Evolutionary conservation across 306 rosid genomes (phyloP).

Genomic region (Gillenia trifoliata): DNA sequence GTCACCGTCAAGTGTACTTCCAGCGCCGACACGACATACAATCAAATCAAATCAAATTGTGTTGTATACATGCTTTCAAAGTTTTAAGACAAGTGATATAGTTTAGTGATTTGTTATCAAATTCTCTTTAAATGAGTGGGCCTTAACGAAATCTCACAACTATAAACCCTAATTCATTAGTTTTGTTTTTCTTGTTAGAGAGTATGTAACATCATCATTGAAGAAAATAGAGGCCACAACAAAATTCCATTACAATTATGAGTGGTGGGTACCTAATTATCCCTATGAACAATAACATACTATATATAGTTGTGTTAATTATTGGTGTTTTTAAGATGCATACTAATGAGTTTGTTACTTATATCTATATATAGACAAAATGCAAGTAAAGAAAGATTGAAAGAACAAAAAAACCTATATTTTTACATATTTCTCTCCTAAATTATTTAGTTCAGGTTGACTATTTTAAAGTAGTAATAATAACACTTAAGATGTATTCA

Average conservation of each 20-base stretch:
- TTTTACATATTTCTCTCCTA: too few relatives aligned
- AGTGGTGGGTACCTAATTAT: background rate
- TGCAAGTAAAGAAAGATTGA: too few relatives aligned
- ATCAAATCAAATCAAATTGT: background rate
- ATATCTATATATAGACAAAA: too few relatives aligned
- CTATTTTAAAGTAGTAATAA: too few relatives aligned
- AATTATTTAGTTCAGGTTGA: too few relatives aligned
- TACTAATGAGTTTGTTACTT: background rate
- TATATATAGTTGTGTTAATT: background rate
- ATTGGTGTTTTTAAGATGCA: background rate
- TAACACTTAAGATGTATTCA: too few relatives aligned
- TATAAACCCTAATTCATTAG: background rate
- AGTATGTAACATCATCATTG: background rate
- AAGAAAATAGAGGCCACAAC: background rate
- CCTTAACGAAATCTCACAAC: background rate
- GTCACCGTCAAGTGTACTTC: background rate
- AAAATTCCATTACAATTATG: background rate
- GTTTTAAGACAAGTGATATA: background rate
- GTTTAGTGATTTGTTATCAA: too few relatives aligned
- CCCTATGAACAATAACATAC: background rate
- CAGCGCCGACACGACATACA: background rate
- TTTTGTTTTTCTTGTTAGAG: background rate
- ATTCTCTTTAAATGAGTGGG: background rate
- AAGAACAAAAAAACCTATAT: too few relatives aligned
- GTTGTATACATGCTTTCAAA: background rate